Percentiles rank a stretch among this genome's conserved stretches.
phyloP scores from a whole-genome alignment of 805 yeast genomes.

The Blastobotrys muscicola region DNA sequence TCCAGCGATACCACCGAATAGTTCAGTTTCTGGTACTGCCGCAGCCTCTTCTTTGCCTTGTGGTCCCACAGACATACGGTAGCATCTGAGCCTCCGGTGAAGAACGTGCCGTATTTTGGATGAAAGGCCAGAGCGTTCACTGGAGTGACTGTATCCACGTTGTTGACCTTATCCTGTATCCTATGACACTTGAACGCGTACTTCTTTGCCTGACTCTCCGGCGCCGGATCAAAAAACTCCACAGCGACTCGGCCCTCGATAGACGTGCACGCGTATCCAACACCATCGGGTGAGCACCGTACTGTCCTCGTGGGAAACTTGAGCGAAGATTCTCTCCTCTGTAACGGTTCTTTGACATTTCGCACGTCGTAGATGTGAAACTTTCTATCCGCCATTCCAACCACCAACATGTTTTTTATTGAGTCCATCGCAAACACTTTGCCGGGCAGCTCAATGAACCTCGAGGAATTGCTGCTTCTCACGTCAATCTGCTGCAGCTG shows the following conservation, averaged over 20 bases:
- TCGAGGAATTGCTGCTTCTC: conserved; percentile 19
- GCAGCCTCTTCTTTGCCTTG: conserved; percentile 35
- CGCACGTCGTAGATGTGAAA: conserved; percentile 52
- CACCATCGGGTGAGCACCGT: conserved; percentile 42
- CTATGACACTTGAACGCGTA: conserved; percentile 84
- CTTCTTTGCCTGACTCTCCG: conserved; percentile 33
- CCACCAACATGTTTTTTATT: conserved; percentile 35
- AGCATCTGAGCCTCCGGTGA: conserved; percentile 47
- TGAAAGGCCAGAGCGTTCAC: conserved; percentile 42
- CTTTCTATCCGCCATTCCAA: conserved; percentile 44
- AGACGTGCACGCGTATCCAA: conserved; percentile 58
- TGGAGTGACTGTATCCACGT: conserved; percentile 44
- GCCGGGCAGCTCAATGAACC: conserved; percentile 26
- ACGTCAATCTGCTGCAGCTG: conserved; percentile 40
- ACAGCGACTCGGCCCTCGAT: conserved; percentile 79
- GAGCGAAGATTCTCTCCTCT: conserved; percentile 52
- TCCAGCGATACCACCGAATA: conserved; percentile 37
- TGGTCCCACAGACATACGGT: conserved; percentile 44
- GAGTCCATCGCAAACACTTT: conserved; percentile 60
- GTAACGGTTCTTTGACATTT: conserved; percentile 36
- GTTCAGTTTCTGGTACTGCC: conserved; percentile 30
- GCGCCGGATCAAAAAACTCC: conserved; percentile 50
- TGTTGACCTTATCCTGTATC: conserved; percentile 17
- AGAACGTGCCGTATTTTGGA: conserved; percentile 31
- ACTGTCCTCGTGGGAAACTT: conserved; percentile 55